phyloP scores from a whole-genome alignment of 1,284 basidiomycete species.

The Exsudoporus floridanus region DNA sequence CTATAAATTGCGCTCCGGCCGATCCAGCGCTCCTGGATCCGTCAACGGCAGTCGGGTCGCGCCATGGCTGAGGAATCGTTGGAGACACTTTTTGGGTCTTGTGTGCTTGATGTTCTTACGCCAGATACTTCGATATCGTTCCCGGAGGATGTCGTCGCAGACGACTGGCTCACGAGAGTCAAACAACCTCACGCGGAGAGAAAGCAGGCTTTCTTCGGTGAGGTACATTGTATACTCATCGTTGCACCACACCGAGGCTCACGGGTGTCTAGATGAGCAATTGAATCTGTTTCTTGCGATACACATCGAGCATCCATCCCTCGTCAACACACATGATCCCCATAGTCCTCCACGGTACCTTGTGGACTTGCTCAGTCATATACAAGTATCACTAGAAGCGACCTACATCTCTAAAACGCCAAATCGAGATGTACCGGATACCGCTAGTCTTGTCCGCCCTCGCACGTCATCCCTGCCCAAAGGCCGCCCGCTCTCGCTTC shows the following conservation, averaged over 20 bases:
- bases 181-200: conserved; percentile 43
- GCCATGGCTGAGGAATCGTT: conserved; percentile 37
- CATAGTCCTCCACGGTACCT: conserved; percentile 54
- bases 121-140: conserved; percentile 64
- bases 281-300: conserved; percentile 66
- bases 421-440: conserved; percentile 27
- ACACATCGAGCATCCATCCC: conserved; percentile 46
- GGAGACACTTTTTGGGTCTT: conserved; percentile 66
- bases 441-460: conserved; percentile 49
- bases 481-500: conserved; percentile 35
- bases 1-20: not conserved
- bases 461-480: conserved; percentile 43
- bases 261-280: conserved; percentile 61
- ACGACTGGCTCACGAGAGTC: conserved; percentile 57
- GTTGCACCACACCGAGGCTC: conserved; percentile 22
- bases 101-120: conserved; percentile 61
- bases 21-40: not conserved
- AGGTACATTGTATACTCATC: conserved; percentile 30
- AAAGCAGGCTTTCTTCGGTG: conserved; percentile 74
- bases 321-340: conserved; percentile 35
- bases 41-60: not conserved
- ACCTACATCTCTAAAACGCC: conserved; percentile 69
- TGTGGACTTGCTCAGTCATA: conserved; percentile 63
- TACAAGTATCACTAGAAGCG: conserved; percentile 78
- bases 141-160: conserved; percentile 46